Evolutionary conservation across 2,329 filamentous ascomycete species (phyloP).

Genomic region (Fusarium beomiforme): DNA sequence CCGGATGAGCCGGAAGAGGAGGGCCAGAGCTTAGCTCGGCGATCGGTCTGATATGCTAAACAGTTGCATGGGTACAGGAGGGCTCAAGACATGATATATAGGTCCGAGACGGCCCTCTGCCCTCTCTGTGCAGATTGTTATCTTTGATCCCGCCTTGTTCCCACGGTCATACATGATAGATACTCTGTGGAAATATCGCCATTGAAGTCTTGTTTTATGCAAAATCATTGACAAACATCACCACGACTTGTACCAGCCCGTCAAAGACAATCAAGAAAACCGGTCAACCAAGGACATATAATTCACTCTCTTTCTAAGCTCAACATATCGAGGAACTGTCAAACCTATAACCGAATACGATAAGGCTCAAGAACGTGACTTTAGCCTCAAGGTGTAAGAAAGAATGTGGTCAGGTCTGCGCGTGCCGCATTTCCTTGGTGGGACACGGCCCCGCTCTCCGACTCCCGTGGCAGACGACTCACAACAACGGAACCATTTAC

Average conservation of each 20-base stretch:
- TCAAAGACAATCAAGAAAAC: background rate
- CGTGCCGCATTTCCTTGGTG: conserved; percentile 21
- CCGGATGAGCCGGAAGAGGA: conserved; percentile 37
- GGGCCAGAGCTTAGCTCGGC: conserved; percentile 15
- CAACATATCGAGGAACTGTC: background rate
- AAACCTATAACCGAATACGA: background rate
- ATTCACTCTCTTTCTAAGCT: background rate
- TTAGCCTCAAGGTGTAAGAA: conserved; percentile 2
- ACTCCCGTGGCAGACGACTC: conserved; percentile 3
- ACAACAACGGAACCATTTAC: conserved; percentile 31
- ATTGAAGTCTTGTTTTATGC: background rate
- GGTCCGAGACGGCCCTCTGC: conserved; percentile 4
- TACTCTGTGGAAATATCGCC: background rate
- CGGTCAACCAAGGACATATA: background rate
- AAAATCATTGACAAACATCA: background rate
- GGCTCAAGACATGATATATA: conserved; percentile 37
- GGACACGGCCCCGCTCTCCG: conserved; percentile 25
- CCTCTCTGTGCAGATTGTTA: background rate
- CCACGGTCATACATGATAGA: background rate
- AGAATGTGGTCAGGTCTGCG: conserved; percentile 20
- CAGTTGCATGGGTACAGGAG: conserved; percentile 11
- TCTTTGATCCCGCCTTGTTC: background rate
- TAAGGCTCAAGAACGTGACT: conserved; percentile 14
- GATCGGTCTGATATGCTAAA: conserved; percentile 1
- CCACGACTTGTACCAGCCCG: background rate